Evolutionary conservation across 768 basidiomycete genomes (phyloP).

Genomic region (Trametes villosa): DNA sequence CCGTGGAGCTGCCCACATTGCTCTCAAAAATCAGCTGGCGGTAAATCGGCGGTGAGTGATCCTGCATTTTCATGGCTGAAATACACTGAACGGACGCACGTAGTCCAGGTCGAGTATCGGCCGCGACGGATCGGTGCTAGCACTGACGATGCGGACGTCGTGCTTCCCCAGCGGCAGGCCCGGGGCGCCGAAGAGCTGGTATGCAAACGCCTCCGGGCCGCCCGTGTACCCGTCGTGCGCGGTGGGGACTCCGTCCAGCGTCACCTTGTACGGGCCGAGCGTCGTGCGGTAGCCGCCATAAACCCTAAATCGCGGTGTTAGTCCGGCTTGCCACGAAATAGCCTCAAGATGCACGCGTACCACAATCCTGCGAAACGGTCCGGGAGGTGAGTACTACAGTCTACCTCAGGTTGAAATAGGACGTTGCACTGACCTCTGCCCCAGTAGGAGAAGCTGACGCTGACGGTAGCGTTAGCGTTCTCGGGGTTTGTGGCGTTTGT

Average conservation of each 20-base stretch:
- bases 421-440: slow-evolving; percentile 20
- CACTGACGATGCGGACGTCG: slow-evolving; percentile 21
- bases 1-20: background rate
- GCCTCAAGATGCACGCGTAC: background rate
- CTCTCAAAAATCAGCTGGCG: slow-evolving; percentile 16
- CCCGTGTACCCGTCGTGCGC: slow-evolving; percentile 5
- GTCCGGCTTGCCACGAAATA: background rate
- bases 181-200: slow-evolving; percentile 5
- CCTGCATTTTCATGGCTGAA: background rate
- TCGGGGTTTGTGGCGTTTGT: slow-evolving; percentile 18
- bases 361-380: background rate
- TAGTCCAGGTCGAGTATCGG: slow-evolving; percentile 19
- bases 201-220: background rate
- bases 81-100: slow-evolving; percentile 8
- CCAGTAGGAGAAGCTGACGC: slow-evolving; percentile 21
- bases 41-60: background rate
- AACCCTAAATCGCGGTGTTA: slow-evolving; percentile 4
- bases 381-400: background rate
- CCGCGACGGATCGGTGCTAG: background rate
- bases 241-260: slow-evolving; percentile 11
- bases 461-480: slow-evolving; percentile 10
- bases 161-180: slow-evolving; percentile 13
- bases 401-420: background rate
- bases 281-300: slow-evolving; percentile 18
- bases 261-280: slow-evolving; percentile 20